A percentile compares a stretch with the other conserved stretches of the same genome.
Evolutionary conservation across 1,284 basidiomycete genomes (phyloP).

Genomic region (Pascua guehoae): DNA sequence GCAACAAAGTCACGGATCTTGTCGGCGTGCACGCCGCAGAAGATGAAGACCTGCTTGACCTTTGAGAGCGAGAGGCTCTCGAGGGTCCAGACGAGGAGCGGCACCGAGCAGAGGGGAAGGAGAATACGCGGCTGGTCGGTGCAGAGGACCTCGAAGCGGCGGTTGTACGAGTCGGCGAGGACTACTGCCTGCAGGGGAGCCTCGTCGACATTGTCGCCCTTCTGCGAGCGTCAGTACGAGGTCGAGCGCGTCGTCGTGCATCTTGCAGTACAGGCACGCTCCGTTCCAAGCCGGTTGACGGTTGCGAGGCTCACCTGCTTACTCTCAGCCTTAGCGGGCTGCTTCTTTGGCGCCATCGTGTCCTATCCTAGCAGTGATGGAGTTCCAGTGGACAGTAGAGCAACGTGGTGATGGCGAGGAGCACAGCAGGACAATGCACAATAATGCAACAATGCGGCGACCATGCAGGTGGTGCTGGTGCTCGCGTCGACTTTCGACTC

Average conservation of each 20-base stretch:
- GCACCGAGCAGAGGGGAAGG: slow-evolving; percentile 88
- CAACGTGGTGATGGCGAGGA: too few species aligned
- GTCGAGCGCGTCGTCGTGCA: too few species aligned
- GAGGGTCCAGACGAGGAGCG: slow-evolving; percentile 92
- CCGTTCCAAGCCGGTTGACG: too few species aligned
- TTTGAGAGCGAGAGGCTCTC: slow-evolving; percentile 87
- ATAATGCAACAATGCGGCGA: too few species aligned
- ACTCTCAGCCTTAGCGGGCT: slow-evolving; percentile 24
- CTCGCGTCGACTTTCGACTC: too few species aligned
- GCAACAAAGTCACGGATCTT: slow-evolving; percentile 68
- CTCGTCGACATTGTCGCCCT: slow-evolving; percentile 56
- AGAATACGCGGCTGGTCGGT: slow-evolving; percentile 77
- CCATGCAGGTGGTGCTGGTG: too few species aligned
- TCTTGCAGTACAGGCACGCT: too few species aligned
- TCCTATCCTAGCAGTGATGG: neutral
- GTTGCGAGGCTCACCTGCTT: slow-evolving; percentile 10
- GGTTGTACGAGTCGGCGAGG: slow-evolving; percentile 92
- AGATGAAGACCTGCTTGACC: slow-evolving; percentile 92
- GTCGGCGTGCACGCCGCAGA: slow-evolving; percentile 80
- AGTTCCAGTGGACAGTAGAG: too few species aligned
- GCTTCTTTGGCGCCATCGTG: slow-evolving; percentile 44
- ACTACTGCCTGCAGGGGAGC: slow-evolving; percentile 86
- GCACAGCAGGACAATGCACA: too few species aligned
- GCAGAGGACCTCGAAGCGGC: slow-evolving; percentile 83
- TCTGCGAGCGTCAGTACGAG: slow-evolving; percentile 17